Base-by-base conservation (phyloP, 495 filamentous ascomycete genomes). In the Penicillium lagena region DNA sequence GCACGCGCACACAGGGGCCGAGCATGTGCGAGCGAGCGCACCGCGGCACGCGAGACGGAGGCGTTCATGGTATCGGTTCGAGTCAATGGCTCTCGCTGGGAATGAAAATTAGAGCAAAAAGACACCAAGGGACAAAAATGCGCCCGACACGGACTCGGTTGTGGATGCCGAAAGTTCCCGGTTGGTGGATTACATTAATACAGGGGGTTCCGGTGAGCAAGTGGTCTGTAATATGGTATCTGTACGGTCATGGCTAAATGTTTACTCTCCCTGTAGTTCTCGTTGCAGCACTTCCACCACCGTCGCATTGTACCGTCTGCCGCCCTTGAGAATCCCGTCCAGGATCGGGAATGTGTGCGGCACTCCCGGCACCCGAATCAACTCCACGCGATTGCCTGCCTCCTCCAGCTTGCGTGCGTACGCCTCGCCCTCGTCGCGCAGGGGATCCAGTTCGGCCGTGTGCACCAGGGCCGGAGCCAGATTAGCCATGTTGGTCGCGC, bases 391-490 rank as follows among this genome's bases (percentile, higher is more conserved):
- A 39, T 62, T 62, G 1, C 68, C 72, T 2, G 67, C 61, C 13
- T 56, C 58, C 37, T 61, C 49, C 42, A 78, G 47, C 33, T 67
- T 65, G 12, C 55, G 47, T 2, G 66, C 74, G 58, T 73, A 76
- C 11, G 48, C 47, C 44, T 70, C 63, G 6, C 69, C 70, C 47
- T 77, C 71, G 42, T 73, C 63, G 28, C 71, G 56, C 15, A 76
- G 54, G 36, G 67, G 67, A 42, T 77, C 72, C 31, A 68, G 58
- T 45, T 75, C 70, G 11, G 67, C 63, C 9, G 61, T 63, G 37
- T 70, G 61, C 8, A 76, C 52, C 45, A 77, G 47, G 2, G 72
- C 76, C 29, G 67, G 61, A 9, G 75, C 71, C 44, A 73, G 51
- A 7, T 58, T 44, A 14, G 49, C 37, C 13, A 73, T 66, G 37